phyloP scores from a whole-genome alignment of 2,329 filamentous ascomycete genomes.

The Dothistroma septosporum region DNA sequence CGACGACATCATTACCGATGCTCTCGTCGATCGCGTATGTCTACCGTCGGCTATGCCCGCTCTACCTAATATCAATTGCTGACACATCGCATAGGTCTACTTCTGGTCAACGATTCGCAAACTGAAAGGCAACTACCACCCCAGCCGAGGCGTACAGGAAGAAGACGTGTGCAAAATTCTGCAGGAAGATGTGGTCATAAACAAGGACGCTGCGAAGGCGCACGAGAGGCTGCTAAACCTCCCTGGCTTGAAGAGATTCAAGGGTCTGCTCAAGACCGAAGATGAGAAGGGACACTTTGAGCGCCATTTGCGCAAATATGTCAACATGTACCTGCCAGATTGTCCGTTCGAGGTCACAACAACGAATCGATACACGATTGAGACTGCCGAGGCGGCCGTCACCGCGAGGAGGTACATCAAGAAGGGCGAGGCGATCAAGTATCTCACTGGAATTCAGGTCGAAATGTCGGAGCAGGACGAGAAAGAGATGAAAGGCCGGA shows the following conservation, averaged over 20 bases:
- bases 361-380: constrained; percentile 93
- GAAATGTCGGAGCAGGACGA: constrained; percentile 91
- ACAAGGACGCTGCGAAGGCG: constrained; percentile 66
- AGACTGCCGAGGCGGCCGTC: constrained; percentile 81
- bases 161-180: constrained; percentile 59
- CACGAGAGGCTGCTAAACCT: constrained; percentile 69
- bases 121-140: constrained; percentile 80
- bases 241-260: constrained; percentile 68
- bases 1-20: constrained; percentile 93
- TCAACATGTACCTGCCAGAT: constrained; percentile 87
- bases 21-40: constrained; percentile 88
- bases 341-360: constrained; percentile 91
- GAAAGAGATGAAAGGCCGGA: constrained; percentile 73
- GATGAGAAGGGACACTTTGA: constrained; percentile 84
- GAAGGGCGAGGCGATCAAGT: constrained; percentile 82
- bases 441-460: constrained; percentile 86
- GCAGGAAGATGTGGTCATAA: constrained; percentile 64
- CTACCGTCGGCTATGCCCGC: not conserved
- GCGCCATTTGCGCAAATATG: constrained; percentile 81
- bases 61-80: constrained; percentile 10
- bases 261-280: constrained; percentile 59
- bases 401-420: constrained; percentile 75
- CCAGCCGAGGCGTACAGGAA: constrained; percentile 71
- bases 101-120: constrained; percentile 98
- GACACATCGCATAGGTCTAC: constrained; percentile 61